Conservation (phyloP, 257 asterid genomes). For the Solanum chiquidenum region DNA sequence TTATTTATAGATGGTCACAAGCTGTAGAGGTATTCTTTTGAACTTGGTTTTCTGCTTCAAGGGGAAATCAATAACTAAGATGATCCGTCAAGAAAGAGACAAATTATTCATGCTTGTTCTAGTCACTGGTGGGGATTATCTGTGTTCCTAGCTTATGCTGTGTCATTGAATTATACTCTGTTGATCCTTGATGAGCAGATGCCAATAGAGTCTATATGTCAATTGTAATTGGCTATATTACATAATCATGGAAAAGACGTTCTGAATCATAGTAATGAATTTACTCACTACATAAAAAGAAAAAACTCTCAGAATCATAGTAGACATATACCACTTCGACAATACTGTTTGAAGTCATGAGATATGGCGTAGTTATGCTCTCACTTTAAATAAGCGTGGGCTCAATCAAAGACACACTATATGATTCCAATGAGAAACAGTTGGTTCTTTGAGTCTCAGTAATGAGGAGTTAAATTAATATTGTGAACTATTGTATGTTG, state of each 20-base stretch:
- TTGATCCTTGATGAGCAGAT: background rate
- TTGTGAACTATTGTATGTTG: background rate
- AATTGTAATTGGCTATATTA: background rate
- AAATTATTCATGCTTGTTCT: background rate
- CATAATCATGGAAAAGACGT: background rate
- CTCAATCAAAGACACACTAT: background rate
- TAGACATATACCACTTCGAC: background rate
- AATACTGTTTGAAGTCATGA: background rate
- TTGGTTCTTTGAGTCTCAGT: background rate
- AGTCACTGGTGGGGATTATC: background rate
- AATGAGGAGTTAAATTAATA: background rate
- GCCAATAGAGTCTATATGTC: background rate
- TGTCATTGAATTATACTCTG: background rate
- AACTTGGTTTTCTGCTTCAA: background rate
- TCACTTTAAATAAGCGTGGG: background rate
- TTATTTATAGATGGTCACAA: background rate
- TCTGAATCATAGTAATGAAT: background rate
- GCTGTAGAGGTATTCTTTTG: background rate
- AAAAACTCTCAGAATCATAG: background rate
- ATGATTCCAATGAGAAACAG: background rate
- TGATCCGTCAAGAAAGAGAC: background rate
- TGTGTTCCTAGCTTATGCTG: background rate
- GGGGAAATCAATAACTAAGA: background rate
- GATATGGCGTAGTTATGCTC: background rate
- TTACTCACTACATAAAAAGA: background rate